These are phyloP conservation scores for Nicotiana tomentosiformis DNA, from an alignment of 257 asterid species.

Conservation along the genomic window DNA sequence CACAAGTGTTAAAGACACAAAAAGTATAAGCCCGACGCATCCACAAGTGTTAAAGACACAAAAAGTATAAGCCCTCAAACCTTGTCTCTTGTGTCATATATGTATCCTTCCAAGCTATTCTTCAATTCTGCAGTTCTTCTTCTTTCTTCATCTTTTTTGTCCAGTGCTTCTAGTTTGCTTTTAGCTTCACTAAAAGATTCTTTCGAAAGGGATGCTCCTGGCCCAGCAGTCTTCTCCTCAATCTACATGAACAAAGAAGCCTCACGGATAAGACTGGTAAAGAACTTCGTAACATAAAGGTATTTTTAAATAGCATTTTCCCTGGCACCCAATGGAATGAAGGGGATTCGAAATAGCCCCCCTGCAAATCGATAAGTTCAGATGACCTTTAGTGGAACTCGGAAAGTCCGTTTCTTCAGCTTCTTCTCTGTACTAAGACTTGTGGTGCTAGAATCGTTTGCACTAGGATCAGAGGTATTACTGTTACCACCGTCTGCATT, in stretches of 20 bases:
- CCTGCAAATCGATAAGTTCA: background rate
- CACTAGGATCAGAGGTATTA: conserved; percentile 36
- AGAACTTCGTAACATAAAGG: background rate
- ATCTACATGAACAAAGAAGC: conserved; percentile 40
- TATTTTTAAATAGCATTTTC: background rate
- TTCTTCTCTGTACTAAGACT: conserved; percentile 78
- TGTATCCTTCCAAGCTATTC: conserved; percentile 91
- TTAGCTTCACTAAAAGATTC: conserved; percentile 62
- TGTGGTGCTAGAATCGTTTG: conserved; percentile 38
- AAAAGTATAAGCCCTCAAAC: conserved; percentile 29
- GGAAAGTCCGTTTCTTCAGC: conserved; percentile 83
- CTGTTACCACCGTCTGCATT: conserved; percentile 35
- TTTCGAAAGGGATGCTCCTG: conserved; percentile 74
- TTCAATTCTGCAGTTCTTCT: conserved; percentile 93
- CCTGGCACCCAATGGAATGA: background rate
- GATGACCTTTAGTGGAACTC: conserved; percentile 79
- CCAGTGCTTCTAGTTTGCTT: conserved; percentile 65
- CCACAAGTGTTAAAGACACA: background rate
- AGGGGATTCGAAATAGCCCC: background rate
- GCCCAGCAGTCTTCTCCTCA: conserved; percentile 74
- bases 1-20: background rate
- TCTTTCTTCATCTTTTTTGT: conserved; percentile 93
- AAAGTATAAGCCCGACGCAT: conserved; percentile 5
- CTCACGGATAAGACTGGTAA: conserved; percentile 8
- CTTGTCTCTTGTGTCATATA: conserved; percentile 92